Conservation (phyloP, 331 rosid species). For the Cucumis variabilis region DNA sequence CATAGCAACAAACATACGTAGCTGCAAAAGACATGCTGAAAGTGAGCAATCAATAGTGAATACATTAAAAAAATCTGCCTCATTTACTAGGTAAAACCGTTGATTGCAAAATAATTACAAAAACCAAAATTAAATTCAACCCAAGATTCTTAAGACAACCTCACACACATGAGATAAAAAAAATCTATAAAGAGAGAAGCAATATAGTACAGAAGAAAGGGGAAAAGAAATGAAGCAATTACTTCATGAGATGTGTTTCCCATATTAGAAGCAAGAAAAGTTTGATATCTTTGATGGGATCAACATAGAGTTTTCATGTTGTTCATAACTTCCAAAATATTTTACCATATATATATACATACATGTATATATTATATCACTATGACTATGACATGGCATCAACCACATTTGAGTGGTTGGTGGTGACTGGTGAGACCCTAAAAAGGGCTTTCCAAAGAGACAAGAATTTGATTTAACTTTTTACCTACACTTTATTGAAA, state of each 20-base stretch:
- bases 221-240: background rate
- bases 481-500: background rate
- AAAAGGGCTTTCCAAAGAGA: background rate
- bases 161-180: too few species aligned
- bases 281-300: background rate
- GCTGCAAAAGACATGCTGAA: too few species aligned
- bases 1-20: too few species aligned
- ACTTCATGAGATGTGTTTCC: background rate
- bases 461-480: slow-evolving; percentile 2
- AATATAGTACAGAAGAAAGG: background rate
- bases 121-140: too few species aligned
- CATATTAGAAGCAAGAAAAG: background rate
- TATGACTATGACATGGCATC: slow-evolving; percentile 5
- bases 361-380: too few species aligned
- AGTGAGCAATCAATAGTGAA: too few species aligned
- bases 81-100: too few species aligned
- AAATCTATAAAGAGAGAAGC: background rate
- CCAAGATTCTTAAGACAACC: too few species aligned
- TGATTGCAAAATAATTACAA: too few species aligned
- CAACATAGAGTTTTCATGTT: background rate
- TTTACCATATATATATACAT: background rate
- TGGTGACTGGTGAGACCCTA: background rate
- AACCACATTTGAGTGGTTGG: slow-evolving; percentile 4
- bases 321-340: background rate
- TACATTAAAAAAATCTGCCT: too few species aligned